phyloP scores from a whole-genome alignment of 2,329 filamentous ascomycete species.

The Coniella lustricola region DNA sequence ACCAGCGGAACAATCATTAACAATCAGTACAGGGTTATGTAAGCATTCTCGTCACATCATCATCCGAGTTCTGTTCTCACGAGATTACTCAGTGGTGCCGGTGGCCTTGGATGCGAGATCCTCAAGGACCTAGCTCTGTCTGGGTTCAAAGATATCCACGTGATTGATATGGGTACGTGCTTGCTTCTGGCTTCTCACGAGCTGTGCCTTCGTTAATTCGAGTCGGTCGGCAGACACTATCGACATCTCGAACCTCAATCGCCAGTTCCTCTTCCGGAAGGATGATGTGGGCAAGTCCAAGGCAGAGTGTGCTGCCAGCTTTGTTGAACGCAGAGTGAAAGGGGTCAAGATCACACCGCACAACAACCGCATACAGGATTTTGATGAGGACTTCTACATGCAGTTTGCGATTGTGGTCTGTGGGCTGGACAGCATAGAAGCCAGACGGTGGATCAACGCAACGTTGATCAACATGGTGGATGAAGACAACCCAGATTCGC shows the following conservation, averaged over 20 bases:
- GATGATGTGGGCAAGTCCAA: slow-evolving; percentile 89
- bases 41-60: slow-evolving; percentile 22
- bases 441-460: slow-evolving; percentile 96
- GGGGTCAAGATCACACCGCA: slow-evolving; percentile 91
- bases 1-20: slow-evolving; percentile 12
- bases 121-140: slow-evolving; percentile 93
- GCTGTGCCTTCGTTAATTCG: slow-evolving; percentile 7
- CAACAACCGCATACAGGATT: slow-evolving; percentile 93
- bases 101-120: slow-evolving; percentile 91
- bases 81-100: slow-evolving; percentile 64
- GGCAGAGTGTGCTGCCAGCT: slow-evolving; percentile 84
- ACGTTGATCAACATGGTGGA: slow-evolving; percentile 89
- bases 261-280: slow-evolving; percentile 92
- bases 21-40: slow-evolving; percentile 42
- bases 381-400: slow-evolving; percentile 93
- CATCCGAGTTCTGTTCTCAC: slow-evolving; percentile 14
- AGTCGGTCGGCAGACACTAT: slow-evolving; percentile 67
- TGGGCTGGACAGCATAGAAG: slow-evolving; percentile 93
- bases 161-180: slow-evolving; percentile 96
- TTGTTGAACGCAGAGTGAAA: slow-evolving; percentile 83
- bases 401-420: slow-evolving; percentile 93
- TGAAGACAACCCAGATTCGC: slow-evolving; percentile 67
- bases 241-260: slow-evolving; percentile 95
- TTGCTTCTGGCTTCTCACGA: not conserved
- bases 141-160: slow-evolving; percentile 93